These are phyloP conservation scores for Nakazawaea siamensis DNA, from an alignment of 805 yeast species.

Conservation along the genomic window DNA sequence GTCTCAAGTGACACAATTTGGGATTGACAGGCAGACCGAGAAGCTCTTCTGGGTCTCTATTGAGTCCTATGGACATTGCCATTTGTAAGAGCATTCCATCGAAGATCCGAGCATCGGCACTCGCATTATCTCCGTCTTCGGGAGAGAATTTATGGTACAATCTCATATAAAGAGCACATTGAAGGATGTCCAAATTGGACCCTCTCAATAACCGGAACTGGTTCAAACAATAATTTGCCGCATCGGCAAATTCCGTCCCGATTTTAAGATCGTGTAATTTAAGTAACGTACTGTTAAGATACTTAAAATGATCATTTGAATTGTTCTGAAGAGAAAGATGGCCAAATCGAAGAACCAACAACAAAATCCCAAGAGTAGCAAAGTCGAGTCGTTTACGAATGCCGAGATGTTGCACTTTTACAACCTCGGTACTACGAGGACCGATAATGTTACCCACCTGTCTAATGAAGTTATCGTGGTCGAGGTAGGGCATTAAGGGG, in stretches of 20 bases:
- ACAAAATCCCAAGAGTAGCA: slow-evolving; percentile 6
- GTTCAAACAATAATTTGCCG: slow-evolving; percentile 37
- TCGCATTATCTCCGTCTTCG: slow-evolving; percentile 41
- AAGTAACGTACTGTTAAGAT: no score
- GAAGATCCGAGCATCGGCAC: slow-evolving; percentile 38
- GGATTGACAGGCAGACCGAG: slow-evolving; percentile 21
- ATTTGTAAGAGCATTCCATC: slow-evolving; percentile 44
- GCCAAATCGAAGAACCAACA: slow-evolving; percentile 7
- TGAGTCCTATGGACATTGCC: slow-evolving; percentile 50
- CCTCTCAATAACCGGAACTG: slow-evolving; percentile 35
- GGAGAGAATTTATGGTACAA: slow-evolving; percentile 35
- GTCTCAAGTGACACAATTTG: slow-evolving; percentile 26
- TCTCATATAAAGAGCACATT: slow-evolving; percentile 35
- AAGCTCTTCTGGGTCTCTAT: slow-evolving; percentile 49
- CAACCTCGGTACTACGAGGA: slow-evolving; percentile 12
- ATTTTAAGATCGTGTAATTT: no score
- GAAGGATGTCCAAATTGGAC: slow-evolving; percentile 34
- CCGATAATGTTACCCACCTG: slow-evolving; percentile 27
- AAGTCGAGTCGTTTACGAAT: slow-evolving; percentile 16
- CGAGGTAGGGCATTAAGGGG: slow-evolving; percentile 41
- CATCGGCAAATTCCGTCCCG: slow-evolving; percentile 30
- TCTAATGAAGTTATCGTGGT: slow-evolving; percentile 25
- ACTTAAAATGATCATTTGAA: background rate
- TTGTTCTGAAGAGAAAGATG: slow-evolving; percentile 5
- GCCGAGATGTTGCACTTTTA: slow-evolving; percentile 10